These are phyloP conservation scores for Vanrija sp. DNA, from an alignment of 1,284 basidiomycete species.

Conservation along the genomic window DNA sequence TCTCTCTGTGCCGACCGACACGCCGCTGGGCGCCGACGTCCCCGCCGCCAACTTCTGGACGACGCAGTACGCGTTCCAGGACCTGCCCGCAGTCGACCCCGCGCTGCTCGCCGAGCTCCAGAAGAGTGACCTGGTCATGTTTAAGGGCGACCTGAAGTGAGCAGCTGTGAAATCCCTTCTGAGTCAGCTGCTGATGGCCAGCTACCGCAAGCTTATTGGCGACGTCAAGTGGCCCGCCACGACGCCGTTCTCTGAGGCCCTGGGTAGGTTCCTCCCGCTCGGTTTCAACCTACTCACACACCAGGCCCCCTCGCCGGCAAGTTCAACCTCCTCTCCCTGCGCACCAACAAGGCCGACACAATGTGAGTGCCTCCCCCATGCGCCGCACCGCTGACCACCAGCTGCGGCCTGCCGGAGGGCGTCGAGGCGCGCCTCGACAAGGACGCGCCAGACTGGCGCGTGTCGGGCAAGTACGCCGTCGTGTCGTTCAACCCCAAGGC, in stretches of 20 bases:
- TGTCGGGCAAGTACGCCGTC: conserved; percentile 47
- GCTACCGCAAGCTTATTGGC: conserved; percentile 79
- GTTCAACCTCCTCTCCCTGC: conserved; percentile 75
- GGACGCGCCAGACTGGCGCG: conserved; percentile 38
- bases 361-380: conserved; percentile 48
- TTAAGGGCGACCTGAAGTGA: conserved; percentile 93
- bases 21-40: conserved; percentile 57
- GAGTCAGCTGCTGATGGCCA: not conserved
- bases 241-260: conserved; percentile 70
- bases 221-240: conserved; percentile 84
- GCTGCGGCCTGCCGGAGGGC: conserved; percentile 41
- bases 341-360: conserved; percentile 96
- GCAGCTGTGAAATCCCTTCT: conserved; percentile 38
- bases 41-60: conserved; percentile 72
- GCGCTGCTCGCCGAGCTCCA: conserved; percentile 60
- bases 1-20: conserved; percentile 66
- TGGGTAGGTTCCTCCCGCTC: conserved; percentile 57
- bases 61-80: conserved; percentile 73
- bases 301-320: conserved; percentile 72
- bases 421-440: conserved; percentile 35
- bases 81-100: conserved; percentile 63
- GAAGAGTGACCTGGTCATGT: conserved; percentile 74
- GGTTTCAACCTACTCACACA: conserved; percentile 9
- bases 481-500: conserved; percentile 31
- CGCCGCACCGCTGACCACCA: conserved; percentile 8